Evolutionary conservation across 306 rosid species (phyloP), one percentile per base, ranked within the genome.

Genomic region (Vigna hirtella): DNA sequence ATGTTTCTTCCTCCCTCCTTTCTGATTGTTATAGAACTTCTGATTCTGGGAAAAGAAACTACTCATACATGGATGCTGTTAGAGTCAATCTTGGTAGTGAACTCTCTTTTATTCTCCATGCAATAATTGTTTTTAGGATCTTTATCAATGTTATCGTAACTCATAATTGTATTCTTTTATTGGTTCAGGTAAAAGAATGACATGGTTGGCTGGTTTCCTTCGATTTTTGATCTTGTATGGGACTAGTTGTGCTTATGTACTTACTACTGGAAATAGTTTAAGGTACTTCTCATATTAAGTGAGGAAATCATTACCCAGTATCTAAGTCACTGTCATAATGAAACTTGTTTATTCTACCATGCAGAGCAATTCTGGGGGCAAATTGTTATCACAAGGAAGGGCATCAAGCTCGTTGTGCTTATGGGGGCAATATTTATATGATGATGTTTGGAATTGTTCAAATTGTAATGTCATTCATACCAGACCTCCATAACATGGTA

Each of bases 381-480:
- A 89, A 90, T 57, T 94, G 98, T 64, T 91, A 86, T 65, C 97
- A 92, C 82, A 82, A 72, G 59, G 79, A 92, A 88, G 98, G 98
- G 76, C 93, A 94, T 72, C 11, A 87, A 0, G 91, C 93, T 72
- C 80, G 91, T 6, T 94, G 97, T 75, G 5, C 16, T 3, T 90
- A 89, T 74, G 91, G 84, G 9, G 83, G 74, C 4, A 83, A 36
- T 51, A 6, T 75, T 42, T 90, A 82, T 74, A 94, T 92, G 91
- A 9, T 88, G 55, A 1, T 94, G 4, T 94, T 94, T 81, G 98
- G 98, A 83, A 40, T 66, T 43, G 50, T 90, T n/a, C 94, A 94
- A 85, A 79, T 92, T 17, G 13, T 90, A 7, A 73, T 92, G 89
- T 92, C 97, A 30, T 93, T 87, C 70, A 90, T 90, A 52, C 97